phyloP scores from a whole-genome alignment of 2,329 filamentous ascomycete species.

The Cryphonectria radicalis region DNA sequence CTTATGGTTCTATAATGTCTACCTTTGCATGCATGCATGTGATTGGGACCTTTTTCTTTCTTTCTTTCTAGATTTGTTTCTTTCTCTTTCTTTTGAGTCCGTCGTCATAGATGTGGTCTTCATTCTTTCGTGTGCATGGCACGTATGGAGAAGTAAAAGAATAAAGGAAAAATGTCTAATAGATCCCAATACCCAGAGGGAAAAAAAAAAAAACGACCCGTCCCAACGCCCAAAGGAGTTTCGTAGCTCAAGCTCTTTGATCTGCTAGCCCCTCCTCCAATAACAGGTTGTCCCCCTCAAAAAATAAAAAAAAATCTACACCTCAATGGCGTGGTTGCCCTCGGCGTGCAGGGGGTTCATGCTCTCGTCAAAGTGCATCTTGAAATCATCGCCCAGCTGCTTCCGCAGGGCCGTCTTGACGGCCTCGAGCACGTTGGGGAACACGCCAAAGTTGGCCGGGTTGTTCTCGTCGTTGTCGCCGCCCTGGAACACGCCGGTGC shows the following conservation, averaged over 20 bases:
- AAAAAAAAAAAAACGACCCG: not conserved
- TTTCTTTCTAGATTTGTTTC: too few relatives aligned
- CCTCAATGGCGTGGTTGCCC: conserved; percentile 28
- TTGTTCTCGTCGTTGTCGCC: conserved; percentile 77
- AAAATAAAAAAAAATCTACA: not conserved
- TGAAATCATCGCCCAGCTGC: conserved; percentile 74
- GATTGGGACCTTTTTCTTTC: not conserved
- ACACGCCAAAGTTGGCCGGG: conserved; percentile 77
- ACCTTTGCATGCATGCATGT: not conserved
- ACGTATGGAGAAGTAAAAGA: not conserved
- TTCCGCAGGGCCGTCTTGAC: conserved; percentile 70
- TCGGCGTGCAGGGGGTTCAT: conserved; percentile 60
- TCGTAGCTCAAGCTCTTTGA: not conserved
- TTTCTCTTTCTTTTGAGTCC: not conserved
- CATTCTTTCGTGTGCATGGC: not conserved
- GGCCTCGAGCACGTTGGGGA: conserved; percentile 72
- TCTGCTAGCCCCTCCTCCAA: not conserved
- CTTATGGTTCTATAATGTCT: not conserved
- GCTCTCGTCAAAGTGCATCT: conserved; percentile 72
- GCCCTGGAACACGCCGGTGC: conserved; percentile 79
- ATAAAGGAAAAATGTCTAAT: not conserved
- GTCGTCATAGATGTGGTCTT: not conserved
- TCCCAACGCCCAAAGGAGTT: not conserved
- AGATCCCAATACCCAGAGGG: not conserved
- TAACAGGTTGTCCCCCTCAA: not conserved